Conservation (phyloP, 2,329 filamentous ascomycete species). For the Scorias spongiosa region DNA sequence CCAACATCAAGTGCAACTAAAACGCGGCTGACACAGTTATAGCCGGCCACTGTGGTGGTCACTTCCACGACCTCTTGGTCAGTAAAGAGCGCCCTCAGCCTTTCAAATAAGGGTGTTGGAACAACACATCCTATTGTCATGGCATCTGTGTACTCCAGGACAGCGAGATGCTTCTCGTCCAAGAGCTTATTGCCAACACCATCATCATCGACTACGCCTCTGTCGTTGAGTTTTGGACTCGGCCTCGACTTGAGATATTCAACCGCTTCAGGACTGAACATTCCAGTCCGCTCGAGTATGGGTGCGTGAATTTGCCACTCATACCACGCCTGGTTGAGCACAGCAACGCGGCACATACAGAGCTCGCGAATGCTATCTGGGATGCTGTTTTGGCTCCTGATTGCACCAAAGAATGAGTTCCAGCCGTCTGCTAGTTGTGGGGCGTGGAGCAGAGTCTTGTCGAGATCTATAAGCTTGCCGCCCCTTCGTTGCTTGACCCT, state of each 20-base stretch:
- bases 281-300: constrained; percentile 47
- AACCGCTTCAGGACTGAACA: constrained; percentile 36
- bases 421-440: constrained; percentile 42
- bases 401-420: constrained; percentile 41
- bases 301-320: constrained; percentile 73
- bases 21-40: constrained; percentile 76
- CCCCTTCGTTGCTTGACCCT: constrained; percentile 37
- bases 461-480: constrained; percentile 35
- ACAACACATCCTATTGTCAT: constrained; percentile 67
- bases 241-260: constrained; percentile 26
- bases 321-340: constrained; percentile 68
- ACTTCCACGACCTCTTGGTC: constrained; percentile 69
- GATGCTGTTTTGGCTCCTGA: constrained; percentile 38
- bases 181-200: constrained; percentile 26
- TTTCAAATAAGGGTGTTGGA: constrained; percentile 49
- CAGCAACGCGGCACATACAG: constrained; percentile 66
- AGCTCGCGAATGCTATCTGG: constrained; percentile 49
- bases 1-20: constrained; percentile 62
- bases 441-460: constrained; percentile 39
- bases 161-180: constrained; percentile 48
- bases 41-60: constrained; percentile 61
- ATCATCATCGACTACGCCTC: constrained; percentile 16
- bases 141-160: constrained; percentile 61
- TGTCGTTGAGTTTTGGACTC: not conserved
- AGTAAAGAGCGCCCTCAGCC: constrained; percentile 44